Percentiles rank a stretch among this genome's conserved stretches.
These are phyloP conservation scores for Epichloe baconii DNA, from an alignment of 2,329 filamentous ascomycete genomes.

Conservation along the genomic window DNA sequence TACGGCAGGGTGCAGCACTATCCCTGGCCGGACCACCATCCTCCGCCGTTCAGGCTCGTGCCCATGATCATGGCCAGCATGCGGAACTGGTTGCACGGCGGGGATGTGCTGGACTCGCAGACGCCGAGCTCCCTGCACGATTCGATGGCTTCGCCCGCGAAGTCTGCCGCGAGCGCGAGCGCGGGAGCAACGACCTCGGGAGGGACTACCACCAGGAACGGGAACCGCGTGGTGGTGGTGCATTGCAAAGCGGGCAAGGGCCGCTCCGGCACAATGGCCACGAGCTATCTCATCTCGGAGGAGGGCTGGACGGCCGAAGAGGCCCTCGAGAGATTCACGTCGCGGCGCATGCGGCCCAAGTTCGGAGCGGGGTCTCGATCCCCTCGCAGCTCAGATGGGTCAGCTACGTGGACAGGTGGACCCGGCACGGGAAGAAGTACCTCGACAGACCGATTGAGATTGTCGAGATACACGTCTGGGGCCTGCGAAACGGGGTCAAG, in stretches of 20 bases:
- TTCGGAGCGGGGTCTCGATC: constrained; percentile 87
- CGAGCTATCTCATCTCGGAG: constrained; percentile 81
- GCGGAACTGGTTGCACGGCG: constrained; percentile 67
- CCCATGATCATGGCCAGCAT: constrained; percentile 85
- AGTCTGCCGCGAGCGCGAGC: neutral
- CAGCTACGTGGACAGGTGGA: constrained; percentile 79
- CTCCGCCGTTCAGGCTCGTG: constrained; percentile 80
- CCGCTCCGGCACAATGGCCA: constrained; percentile 74
- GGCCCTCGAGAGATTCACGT: constrained; percentile 50
- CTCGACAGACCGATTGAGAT: constrained; percentile 74
- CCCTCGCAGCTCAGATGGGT: constrained; percentile 85
- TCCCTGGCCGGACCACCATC: constrained; percentile 94
- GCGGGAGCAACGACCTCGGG: neutral
- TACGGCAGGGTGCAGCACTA: constrained; percentile 79
- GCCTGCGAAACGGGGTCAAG: constrained; percentile 75
- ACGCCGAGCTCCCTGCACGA: neutral
- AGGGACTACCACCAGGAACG: constrained; percentile 14
- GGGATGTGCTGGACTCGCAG: constrained; percentile 21
- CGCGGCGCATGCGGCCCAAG: constrained; percentile 73
- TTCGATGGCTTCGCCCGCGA: neutral
- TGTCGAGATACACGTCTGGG: constrained; percentile 82
- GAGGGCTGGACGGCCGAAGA: constrained; percentile 47
- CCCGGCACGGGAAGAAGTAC: constrained; percentile 61
- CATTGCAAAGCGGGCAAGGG: constrained; percentile 98
- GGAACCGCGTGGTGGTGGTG: constrained; percentile 64